These are phyloP conservation scores for Zangia roseola DNA, from an alignment of 768 basidiomycete genomes.

Conservation along the genomic window DNA sequence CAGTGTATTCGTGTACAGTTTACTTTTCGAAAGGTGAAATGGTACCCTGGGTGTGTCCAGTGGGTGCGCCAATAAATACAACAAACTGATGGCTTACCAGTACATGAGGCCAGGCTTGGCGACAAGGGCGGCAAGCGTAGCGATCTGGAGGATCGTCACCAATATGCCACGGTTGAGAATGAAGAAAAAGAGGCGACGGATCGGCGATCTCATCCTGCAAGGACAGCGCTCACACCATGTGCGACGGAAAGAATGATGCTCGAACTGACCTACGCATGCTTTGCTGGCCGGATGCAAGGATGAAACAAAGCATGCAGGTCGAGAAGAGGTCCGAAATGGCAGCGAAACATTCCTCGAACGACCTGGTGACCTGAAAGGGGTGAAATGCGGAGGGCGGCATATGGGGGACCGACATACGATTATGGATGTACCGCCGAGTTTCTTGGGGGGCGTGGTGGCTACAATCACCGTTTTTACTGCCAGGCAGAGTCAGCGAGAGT, in stretches of 20 bases:
- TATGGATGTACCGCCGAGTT: not conserved
- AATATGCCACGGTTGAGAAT: conserved; percentile 2
- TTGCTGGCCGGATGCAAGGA: not conserved
- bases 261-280: not conserved
- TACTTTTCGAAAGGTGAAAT: conserved; percentile 1
- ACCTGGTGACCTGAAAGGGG: not conserved
- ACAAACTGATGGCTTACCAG: too few relatives aligned
- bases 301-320: not conserved
- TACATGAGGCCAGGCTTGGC: not conserved
- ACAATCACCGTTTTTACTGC: not conserved
- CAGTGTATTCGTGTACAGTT: not conserved
- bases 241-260: not conserved
- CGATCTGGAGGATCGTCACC: conserved; percentile 5
- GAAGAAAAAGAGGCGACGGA: not conserved
- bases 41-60: not conserved
- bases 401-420: not conserved
- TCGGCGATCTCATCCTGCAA: not conserved
- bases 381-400: not conserved
- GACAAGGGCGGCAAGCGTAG: not conserved
- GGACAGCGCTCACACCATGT: not conserved
- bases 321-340: conserved; percentile 3
- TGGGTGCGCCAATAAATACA: too few relatives aligned
- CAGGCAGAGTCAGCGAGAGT: not conserved
- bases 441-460: not conserved
- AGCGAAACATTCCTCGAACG: conserved; percentile 1